A percentile compares a stretch with the other conserved stretches of the same genome.
Evolutionary conservation across 208 protist genomes (phyloP).

Genomic region (Angomonas ambiguus): DNA sequence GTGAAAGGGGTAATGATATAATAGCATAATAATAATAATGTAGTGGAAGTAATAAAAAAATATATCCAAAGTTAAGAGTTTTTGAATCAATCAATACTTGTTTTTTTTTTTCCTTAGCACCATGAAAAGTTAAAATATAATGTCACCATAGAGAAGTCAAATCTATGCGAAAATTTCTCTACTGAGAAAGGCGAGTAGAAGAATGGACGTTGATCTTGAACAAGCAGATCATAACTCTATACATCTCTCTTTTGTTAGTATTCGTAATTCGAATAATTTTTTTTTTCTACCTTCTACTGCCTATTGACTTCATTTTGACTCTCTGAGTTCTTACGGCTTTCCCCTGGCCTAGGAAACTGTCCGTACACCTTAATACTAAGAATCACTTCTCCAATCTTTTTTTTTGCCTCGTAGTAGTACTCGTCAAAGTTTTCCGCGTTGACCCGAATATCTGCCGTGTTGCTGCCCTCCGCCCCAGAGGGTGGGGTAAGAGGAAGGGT

Average conservation of each 20-base stretch:
- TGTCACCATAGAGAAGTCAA: too few relatives aligned
- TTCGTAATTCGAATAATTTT: not conserved
- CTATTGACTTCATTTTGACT: not conserved
- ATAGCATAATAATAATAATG: too few relatives aligned
- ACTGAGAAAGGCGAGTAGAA: too few relatives aligned
- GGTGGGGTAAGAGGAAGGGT: not conserved
- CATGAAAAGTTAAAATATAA: too few relatives aligned
- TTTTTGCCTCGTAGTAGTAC: constrained; percentile 31
- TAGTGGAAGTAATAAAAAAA: too few relatives aligned
- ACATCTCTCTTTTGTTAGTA: too few relatives aligned
- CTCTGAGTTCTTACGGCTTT: constrained; percentile 2
- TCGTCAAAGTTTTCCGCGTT: constrained; percentile 34
- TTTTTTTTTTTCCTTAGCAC: not conserved
- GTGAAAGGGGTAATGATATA: too few relatives aligned
- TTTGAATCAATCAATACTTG: not conserved
- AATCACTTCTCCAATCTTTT: constrained; percentile 11
- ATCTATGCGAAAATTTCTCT: too few relatives aligned
- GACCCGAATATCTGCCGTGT: constrained; percentile 35
- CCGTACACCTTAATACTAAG: constrained; percentile 17
- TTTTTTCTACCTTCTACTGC: not conserved
- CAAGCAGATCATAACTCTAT: too few relatives aligned
- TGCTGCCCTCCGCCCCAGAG: constrained; percentile 26
- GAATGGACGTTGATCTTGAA: constrained; percentile 7
- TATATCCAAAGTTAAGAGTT: constrained; percentile 4
- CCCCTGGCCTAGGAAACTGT: constrained; percentile 18